Percentiles rank a stretch among this genome's conserved stretches.
Conservation (phyloP, 257 asterid species). For the Handroanthus guayacan region DNA sequence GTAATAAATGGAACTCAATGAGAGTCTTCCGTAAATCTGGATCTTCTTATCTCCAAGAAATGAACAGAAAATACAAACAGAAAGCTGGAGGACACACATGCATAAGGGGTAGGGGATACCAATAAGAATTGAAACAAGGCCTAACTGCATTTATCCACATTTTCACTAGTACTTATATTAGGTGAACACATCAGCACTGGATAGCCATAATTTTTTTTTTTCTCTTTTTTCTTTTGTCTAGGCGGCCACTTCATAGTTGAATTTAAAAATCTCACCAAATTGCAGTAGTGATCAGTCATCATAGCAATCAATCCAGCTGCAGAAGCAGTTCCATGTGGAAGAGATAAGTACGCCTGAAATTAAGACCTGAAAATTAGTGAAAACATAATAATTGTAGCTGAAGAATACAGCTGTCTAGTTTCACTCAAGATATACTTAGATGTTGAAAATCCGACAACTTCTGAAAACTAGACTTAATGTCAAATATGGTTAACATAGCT, state of each 20-base stretch:
- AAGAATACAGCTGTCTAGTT: conserved; percentile 21
- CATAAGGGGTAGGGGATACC: background rate
- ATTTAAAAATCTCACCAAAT: conserved; percentile 66
- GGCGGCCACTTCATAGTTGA: conserved; percentile 29
- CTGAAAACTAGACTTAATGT: background rate
- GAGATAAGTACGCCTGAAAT: conserved; percentile 95
- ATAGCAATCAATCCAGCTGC: conserved; percentile 89
- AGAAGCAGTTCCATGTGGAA: conserved; percentile 96
- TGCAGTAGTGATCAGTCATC: conserved; percentile 97
- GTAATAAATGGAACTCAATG: conserved; percentile 1
- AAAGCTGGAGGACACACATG: background rate
- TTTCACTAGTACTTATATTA: conserved; percentile 10
- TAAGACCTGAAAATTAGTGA: conserved; percentile 27
- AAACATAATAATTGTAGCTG: conserved; percentile 11
- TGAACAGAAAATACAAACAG: conserved; percentile 14
- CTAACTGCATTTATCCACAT: conserved; percentile 25
- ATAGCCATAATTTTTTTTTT: too few species aligned
- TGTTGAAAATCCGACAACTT: conserved; percentile 21
- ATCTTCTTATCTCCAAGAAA: conserved; percentile 1
- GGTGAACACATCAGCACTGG: conserved; percentile 6
- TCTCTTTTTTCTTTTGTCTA: too few species aligned
- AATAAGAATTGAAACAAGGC: conserved; percentile 14
- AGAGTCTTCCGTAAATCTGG: background rate
- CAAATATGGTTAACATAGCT: conserved; percentile 13
- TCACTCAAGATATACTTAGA: conserved; percentile 20